Base-by-base conservation (phyloP, 1,284 basidiomycete species). In the Papiliotrema terrestris region DNA sequence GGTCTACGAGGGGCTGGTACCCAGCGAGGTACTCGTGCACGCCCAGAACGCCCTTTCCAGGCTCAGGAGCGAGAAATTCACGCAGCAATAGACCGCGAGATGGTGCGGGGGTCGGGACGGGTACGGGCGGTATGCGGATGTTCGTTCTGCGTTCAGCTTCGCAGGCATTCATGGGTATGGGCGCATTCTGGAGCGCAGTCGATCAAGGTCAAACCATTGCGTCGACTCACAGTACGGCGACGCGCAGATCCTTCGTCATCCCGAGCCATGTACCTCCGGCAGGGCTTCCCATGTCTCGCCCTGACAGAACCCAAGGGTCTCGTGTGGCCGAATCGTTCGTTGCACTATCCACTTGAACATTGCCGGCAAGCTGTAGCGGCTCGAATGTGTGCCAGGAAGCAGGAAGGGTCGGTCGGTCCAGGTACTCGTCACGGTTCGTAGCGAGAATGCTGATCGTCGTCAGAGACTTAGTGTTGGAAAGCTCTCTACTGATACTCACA, bases 361-460 rank as follows among this genome's bases (percentile, higher is more conserved):
- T 49, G n/a, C 35, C 29, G 6, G 36, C 1, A 42, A 47, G 25
- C 29, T 19, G 32, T 3, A 39, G 20, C 19, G 52, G 53, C n/a
- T 60, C 66, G 38, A 77, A 77, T 23, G 56, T 54, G 53, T 77
- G 73, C 71, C 72, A 76, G n/a, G n/a, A 23, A 1, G 75, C 75
- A 15, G 65, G 61, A 1, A 60, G 44, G 0, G 73, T 62, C 0
- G 73, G 72, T 22, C 75, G 61, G 22, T 66, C 66, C 15, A 74
- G 62, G 47, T 68, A 73, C 55, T 75, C 72, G 57, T 77, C 75
- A 19, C 75, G 61, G 45, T 77, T 77, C 2, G 72, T 65, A 1
- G 70, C 70, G 17, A 76, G 60, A 53, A 75, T 67, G 2, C 73
- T 71, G 26, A 41, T n/a, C 0, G 42, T n/a, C 22, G 19, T 44